phyloP scores from a whole-genome alignment of 805 yeast species.

The Metschnikowia proteae region DNA sequence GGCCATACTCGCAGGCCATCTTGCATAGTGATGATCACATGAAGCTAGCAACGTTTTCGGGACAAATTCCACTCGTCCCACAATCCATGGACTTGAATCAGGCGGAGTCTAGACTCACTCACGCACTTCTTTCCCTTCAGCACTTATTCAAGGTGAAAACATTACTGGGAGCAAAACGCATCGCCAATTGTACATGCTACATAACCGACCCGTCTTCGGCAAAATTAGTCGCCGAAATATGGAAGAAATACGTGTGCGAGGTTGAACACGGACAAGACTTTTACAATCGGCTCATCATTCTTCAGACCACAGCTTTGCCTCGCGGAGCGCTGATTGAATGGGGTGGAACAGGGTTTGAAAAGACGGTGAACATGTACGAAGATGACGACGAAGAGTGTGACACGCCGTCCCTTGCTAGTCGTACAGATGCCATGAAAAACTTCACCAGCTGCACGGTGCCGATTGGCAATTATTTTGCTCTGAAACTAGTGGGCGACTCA shows the following conservation, averaged over 20 bases:
- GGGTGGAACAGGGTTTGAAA: constrained; percentile 59
- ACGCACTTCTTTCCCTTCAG: constrained; percentile 61
- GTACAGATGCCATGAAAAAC: not conserved
- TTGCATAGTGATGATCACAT: constrained; percentile 38
- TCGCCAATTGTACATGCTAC: constrained; percentile 54
- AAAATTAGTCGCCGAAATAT: constrained; percentile 32
- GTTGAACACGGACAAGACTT: constrained; percentile 18
- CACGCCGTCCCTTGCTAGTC: not conserved
- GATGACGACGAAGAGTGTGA: constrained; percentile 28
- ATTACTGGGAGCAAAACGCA: constrained; percentile 45
- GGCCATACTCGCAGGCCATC: constrained; percentile 91
- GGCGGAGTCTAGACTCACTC: constrained; percentile 16
- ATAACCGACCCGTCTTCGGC: constrained; percentile 36
- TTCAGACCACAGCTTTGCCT: constrained; percentile 57
- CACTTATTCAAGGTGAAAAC: constrained; percentile 64
- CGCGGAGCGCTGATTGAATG: constrained; percentile 66
- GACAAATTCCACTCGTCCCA: constrained; percentile 88
- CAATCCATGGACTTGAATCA: constrained; percentile 51
- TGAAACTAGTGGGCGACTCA: constrained; percentile 7
- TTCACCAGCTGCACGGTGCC: constrained; percentile 4
- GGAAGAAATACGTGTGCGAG: constrained; percentile 40
- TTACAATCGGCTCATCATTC: constrained; percentile 42
- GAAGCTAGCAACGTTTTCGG: constrained; percentile 63
- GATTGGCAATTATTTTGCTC: constrained; percentile 6
- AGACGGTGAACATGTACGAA: constrained; percentile 32